These are phyloP conservation scores for Pseudogymnoascus sp. DNA, from an alignment of 2,329 filamentous ascomycete species.

Conservation along the genomic window DNA sequence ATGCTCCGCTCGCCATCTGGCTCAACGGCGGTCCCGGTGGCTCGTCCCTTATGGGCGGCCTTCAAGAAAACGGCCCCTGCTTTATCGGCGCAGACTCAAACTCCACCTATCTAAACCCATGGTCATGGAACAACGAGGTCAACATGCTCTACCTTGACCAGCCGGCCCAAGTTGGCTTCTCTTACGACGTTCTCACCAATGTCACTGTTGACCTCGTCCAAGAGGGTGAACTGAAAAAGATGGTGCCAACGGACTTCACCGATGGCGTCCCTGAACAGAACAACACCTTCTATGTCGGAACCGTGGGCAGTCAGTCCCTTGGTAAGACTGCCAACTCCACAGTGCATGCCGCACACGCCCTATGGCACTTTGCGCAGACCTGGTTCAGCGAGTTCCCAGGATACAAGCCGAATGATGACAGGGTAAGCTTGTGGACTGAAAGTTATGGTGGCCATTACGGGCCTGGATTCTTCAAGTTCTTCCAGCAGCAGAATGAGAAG, in stretches of 20 bases:
- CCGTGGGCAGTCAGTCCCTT: slow-evolving; percentile 38
- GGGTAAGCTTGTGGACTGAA: slow-evolving; percentile 56
- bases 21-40: slow-evolving; percentile 57
- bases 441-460: slow-evolving; percentile 62
- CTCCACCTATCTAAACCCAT: slow-evolving; percentile 40
- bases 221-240: slow-evolving; percentile 18
- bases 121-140: slow-evolving; percentile 52
- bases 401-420: slow-evolving; percentile 42
- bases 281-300: slow-evolving; percentile 45
- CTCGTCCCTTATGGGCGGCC: slow-evolving; percentile 52
- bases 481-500: slow-evolving; percentile 52
- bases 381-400: slow-evolving; percentile 48
- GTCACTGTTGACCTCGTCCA: slow-evolving; percentile 44
- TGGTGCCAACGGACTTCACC: slow-evolving; percentile 28
- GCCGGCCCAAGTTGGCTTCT: slow-evolving; percentile 61
- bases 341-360: slow-evolving; percentile 39
- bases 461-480: slow-evolving; percentile 47
- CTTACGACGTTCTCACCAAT: slow-evolving; percentile 56
- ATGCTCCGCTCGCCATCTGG: slow-evolving; percentile 47
- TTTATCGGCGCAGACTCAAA: slow-evolving; percentile 28
- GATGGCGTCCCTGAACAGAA: slow-evolving; percentile 36
- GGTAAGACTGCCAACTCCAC: slow-evolving; percentile 35
- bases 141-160: slow-evolving; percentile 48
- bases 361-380: slow-evolving; percentile 48
- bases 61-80: slow-evolving; percentile 46